These are phyloP conservation scores for Setaria italica DNA, from an alignment of 202 grass and related monocot species.

Conservation along the genomic window DNA sequence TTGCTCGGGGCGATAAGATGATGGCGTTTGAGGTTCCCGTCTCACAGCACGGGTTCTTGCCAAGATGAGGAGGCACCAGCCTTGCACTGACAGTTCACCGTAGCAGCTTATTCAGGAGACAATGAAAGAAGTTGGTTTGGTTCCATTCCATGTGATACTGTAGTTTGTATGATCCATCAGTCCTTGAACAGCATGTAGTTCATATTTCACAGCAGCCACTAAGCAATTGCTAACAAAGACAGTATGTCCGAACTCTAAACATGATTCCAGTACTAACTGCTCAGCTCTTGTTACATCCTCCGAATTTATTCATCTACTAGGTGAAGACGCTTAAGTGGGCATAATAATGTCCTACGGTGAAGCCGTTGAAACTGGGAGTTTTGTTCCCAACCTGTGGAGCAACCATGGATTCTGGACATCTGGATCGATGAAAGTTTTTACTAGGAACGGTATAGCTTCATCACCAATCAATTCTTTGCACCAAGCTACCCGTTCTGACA, in stretches of 20 bases:
- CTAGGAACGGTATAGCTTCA: slow-evolving; percentile 53
- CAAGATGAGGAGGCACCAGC: slow-evolving; percentile 37
- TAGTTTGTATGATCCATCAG: slow-evolving; percentile 7
- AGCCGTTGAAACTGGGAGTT: slow-evolving; percentile 40
- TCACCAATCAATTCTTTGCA: slow-evolving; percentile 58
- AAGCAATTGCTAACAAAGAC: background rate
- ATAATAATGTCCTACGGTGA: background rate
- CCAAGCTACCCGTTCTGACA: slow-evolving; percentile 49
- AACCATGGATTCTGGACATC: slow-evolving; percentile 51
- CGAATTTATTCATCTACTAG: background rate
- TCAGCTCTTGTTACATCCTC: background rate
- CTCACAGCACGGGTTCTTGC: slow-evolving; percentile 74
- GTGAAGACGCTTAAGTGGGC: background rate
- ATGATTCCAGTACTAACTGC: background rate
- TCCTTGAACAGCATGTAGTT: background rate
- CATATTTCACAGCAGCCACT: background rate
- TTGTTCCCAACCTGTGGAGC: slow-evolving; percentile 50
- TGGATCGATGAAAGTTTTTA: slow-evolving; percentile 51
- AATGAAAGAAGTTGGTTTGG: background rate
- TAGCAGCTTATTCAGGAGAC: background rate
- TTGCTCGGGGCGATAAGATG: slow-evolving; percentile 86
- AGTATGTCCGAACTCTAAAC: background rate
- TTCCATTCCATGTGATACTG: background rate
- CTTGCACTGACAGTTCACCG: background rate
- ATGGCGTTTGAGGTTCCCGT: slow-evolving; percentile 73